Base-by-base conservation (phyloP, 148 eudicot species). In the Silene conica region DNA sequence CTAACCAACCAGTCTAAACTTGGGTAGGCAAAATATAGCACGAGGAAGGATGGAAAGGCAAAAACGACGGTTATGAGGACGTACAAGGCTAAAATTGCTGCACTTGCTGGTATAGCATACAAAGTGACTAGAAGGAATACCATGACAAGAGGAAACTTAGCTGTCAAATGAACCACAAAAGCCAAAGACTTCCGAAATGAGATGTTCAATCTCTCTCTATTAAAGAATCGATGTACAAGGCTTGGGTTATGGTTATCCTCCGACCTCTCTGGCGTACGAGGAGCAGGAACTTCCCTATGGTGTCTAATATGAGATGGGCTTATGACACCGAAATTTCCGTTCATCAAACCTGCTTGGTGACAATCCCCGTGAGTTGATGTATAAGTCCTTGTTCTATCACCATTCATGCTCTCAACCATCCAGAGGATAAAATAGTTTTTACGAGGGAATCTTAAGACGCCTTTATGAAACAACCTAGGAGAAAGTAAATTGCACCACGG, bases 371-470 rank as follows among this genome's bases (percentile, higher is more conserved):
- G 45, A 21, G 25, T 59, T 45, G 87, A 69, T 13, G 83, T 43
- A 67, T 61, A 78, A 14, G 78, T 80, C 66, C 79, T 77, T 20
- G 76, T 74, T 68, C 90, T 78, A 22, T 87, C 89, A 63, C 91
- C 89, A 55, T 87, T 85, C 88, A 87, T 83, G 61, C 89, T 86
- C 84, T 87, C 89, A 62, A 87, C 87, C 91, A 87, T 87, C 91
- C 91, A 87, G 54, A 87, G 89, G 55, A 87, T 80, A 67, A 87
- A 87, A 56, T 79, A 87, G 72, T 87, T 87, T 73, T 85, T 87
- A n/a, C 85, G 77, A 14, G 91, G 91, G 62, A 83, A 87, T 77
- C 82, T 82, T 4, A 87, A 80, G 28, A 61, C 78, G 11, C 91
- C 89, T 73, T 83, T 87, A 71, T 83, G 82, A 0, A 83, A 63